Evolutionary conservation across 352 stramenopile genomes (phyloP).

Genomic region (Pythium monospermum): DNA sequence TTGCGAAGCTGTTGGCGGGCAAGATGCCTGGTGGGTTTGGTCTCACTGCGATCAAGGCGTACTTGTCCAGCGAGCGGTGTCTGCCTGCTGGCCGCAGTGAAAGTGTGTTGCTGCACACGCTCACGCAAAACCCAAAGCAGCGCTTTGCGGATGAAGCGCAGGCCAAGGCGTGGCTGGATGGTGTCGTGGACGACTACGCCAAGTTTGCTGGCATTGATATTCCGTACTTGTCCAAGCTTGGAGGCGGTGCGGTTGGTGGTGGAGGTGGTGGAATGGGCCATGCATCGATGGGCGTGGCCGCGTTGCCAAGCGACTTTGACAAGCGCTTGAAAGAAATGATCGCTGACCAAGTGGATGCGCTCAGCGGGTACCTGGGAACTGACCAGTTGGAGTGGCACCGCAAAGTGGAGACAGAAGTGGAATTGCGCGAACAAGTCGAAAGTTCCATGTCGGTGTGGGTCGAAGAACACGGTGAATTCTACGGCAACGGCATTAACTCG

Average conservation of each 20-base stretch:
- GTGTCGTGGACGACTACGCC: constrained; percentile 71
- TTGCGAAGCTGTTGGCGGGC: constrained; percentile 73
- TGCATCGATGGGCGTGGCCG: constrained; percentile 12
- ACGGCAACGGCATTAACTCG: constrained; percentile 34
- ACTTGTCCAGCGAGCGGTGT: constrained; percentile 66
- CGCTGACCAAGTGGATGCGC: constrained; percentile 26
- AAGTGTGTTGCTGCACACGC: constrained; percentile 68
- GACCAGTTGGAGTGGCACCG: constrained; percentile 29
- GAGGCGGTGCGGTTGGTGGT: constrained; percentile 19
- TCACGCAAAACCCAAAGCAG: constrained; percentile 66
- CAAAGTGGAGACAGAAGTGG: constrained; percentile 25
- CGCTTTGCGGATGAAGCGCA: constrained; percentile 54
- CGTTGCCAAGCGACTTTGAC: constrained; percentile 27
- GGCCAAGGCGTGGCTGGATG: constrained; percentile 79
- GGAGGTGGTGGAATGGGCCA: constrained; percentile 11
- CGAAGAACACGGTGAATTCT: constrained; percentile 37
- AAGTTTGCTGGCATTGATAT: constrained; percentile 38
- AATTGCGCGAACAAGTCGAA: constrained; percentile 34
- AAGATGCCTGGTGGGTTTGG: constrained; percentile 85
- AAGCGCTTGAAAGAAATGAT: constrained; percentile 31
- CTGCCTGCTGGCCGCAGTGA: constrained; percentile 69
- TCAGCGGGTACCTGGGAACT: constrained; percentile 28
- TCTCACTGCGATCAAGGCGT: constrained; percentile 64
- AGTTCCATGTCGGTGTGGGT: constrained; percentile 25
- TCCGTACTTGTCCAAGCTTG: constrained; percentile 29